These are phyloP conservation scores for Alternaria postmessia DNA, from an alignment of 2,329 filamentous ascomycete genomes.

Conservation along the genomic window DNA sequence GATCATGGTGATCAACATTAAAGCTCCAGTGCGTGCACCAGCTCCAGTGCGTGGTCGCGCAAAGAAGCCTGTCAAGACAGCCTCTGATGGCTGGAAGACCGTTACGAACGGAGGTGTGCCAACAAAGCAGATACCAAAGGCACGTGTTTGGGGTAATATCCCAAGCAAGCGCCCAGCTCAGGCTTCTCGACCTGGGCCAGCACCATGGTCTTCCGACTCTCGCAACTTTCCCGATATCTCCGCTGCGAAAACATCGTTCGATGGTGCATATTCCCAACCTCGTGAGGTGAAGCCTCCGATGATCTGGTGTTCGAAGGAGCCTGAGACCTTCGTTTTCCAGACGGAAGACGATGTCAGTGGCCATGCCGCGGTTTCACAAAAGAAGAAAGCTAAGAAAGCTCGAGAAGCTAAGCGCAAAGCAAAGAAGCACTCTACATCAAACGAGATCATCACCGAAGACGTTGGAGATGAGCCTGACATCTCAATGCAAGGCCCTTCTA, in stretches of 20 bases:
- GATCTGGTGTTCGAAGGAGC: neutral
- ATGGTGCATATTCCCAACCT: neutral
- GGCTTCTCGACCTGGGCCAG: neutral
- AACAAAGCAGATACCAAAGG: conserved; percentile 2
- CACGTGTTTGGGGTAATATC: conserved; percentile 8
- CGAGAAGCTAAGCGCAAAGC: conserved; percentile 31
- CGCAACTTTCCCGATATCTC: neutral
- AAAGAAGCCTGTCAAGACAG: neutral
- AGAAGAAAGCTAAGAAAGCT: conserved; percentile 36
- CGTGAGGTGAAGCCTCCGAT: conserved; percentile 3
- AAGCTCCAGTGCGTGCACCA: neutral
- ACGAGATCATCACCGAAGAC: neutral
- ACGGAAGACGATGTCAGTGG: neutral
- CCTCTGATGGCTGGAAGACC: conserved; percentile 3
- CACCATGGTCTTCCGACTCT: neutral
- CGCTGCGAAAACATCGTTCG: neutral
- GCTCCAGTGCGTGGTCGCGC: neutral
- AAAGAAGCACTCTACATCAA: conserved; percentile 21
- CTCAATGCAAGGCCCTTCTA: neutral
- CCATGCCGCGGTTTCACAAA: conserved; percentile 27
- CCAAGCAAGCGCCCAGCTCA: neutral
- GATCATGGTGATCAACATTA: conserved; percentile 18
- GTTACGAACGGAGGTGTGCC: conserved; percentile 1
- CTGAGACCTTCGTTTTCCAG: conserved; percentile 10
- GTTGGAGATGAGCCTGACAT: neutral